These are phyloP conservation scores for Aristolochia contorta DNA, from an alignment of 164 flowering plant species.

Conservation along the genomic window DNA sequence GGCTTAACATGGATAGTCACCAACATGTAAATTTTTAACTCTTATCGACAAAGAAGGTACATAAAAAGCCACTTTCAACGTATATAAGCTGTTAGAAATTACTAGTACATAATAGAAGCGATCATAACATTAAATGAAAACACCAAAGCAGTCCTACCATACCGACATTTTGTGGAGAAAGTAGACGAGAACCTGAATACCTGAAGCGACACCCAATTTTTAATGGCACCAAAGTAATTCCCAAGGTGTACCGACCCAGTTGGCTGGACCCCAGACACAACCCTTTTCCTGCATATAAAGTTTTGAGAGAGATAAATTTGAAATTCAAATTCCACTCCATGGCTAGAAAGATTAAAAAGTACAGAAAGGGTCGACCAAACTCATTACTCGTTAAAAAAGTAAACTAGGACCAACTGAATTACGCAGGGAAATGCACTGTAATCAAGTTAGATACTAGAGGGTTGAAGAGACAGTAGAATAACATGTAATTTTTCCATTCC, in stretches of 20 bases:
- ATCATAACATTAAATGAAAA: not conserved
- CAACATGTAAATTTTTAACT: no score
- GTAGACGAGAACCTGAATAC: constrained; percentile 19
- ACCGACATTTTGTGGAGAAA: not conserved
- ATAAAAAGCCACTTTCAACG: not conserved
- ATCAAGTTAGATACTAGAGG: no score
- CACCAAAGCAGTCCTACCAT: not conserved
- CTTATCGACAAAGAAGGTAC: no score
- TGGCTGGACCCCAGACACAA: constrained; percentile 96
- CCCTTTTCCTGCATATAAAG: constrained; percentile 56
- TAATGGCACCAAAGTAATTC: constrained; percentile 93
- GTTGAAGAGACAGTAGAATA: not conserved
- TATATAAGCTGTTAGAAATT: not conserved
- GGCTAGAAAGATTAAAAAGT: no score
- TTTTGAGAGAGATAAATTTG: not conserved
- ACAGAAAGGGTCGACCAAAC: no score
- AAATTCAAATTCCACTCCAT: not conserved
- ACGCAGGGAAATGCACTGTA: no score
- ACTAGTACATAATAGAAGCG: not conserved
- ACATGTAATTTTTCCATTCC: not conserved
- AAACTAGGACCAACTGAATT: no score
- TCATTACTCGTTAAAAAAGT: no score
- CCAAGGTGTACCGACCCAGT: constrained; percentile 93
- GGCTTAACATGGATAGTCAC: no score
- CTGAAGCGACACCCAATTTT: constrained; percentile 89